phyloP scores from a whole-genome alignment of 2,329 filamentous ascomycete species.

The Fusarium lyarnte region DNA sequence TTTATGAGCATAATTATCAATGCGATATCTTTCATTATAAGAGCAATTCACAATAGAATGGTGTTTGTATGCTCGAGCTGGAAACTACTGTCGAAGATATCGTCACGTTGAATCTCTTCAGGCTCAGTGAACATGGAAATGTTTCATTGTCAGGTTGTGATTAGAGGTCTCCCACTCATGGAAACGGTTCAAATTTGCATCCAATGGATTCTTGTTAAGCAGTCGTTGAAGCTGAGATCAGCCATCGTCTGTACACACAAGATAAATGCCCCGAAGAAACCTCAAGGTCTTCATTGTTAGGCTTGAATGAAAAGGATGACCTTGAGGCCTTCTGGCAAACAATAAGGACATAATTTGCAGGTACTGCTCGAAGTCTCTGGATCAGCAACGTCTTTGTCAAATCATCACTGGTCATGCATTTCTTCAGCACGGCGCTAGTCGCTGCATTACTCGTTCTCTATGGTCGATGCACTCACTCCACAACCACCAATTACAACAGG shows the following conservation, averaged over 20 bases:
- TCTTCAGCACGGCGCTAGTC: background rate
- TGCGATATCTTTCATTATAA: fast-evolving
- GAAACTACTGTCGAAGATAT: background rate
- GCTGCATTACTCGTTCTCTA: background rate
- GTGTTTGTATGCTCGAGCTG: background rate
- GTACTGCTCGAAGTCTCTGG: background rate
- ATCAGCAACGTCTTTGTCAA: background rate
- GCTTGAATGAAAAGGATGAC: background rate
- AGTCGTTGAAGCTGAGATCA: background rate
- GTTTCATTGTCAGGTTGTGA: too few relatives aligned
- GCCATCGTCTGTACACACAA: background rate
- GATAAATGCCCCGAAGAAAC: background rate
- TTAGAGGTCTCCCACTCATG: background rate
- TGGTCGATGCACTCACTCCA: background rate
- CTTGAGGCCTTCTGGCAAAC: background rate
- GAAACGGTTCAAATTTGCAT: background rate
- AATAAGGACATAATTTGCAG: background rate
- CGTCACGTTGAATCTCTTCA: too few relatives aligned
- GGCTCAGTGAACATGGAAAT: background rate
- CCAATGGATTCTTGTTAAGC: background rate
- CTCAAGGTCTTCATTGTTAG: background rate
- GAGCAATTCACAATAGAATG: fast-evolving
- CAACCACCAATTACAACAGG: background rate
- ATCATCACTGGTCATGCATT: background rate
- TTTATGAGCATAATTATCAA: background rate